phyloP scores from a whole-genome alignment of 1,139 yeast genomes.

The Lodderomyces orthopsilosis region DNA sequence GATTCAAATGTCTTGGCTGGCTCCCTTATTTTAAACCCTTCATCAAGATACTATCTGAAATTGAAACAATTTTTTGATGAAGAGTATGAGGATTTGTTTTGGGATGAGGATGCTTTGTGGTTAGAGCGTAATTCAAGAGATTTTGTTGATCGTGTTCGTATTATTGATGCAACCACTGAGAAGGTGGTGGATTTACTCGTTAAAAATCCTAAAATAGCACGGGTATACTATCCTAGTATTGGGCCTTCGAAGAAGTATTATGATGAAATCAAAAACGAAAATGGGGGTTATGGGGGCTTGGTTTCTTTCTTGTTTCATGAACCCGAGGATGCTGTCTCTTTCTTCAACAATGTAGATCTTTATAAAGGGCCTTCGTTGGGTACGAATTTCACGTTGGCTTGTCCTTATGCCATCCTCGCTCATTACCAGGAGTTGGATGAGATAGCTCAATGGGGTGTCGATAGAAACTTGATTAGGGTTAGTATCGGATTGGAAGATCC shows the following conservation, averaged over 20 bases:
- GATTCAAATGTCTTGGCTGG: constrained; percentile 97
- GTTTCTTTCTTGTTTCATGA: constrained; percentile 72
- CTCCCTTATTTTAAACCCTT: constrained; percentile 73
- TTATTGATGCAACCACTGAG: constrained; percentile 66
- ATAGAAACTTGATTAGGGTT: constrained; percentile 72
- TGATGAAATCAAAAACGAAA: constrained; percentile 62
- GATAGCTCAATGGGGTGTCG: constrained; percentile 83
- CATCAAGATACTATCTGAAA: constrained; percentile 48
- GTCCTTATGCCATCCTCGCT: constrained; percentile 89
- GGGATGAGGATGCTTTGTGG: constrained; percentile 94
- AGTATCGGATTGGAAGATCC: constrained; percentile 79
- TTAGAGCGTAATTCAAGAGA: constrained; percentile 93
- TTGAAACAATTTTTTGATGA: constrained; percentile 54
- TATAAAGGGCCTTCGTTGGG: constrained; percentile 96
- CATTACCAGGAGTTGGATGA: constrained; percentile 84
- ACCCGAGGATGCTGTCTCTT: constrained; percentile 63
- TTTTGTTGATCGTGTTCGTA: constrained; percentile 64
- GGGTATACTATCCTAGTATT: constrained; percentile 69
- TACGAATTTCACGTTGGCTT: constrained; percentile 86
- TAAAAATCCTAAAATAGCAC: constrained; percentile 46
- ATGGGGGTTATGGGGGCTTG: constrained; percentile 93
- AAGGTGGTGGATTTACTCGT: constrained; percentile 50
- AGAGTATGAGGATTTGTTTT: constrained; percentile 69
- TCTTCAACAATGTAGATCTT: constrained; percentile 70
- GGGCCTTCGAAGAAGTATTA: constrained; percentile 58